A percentile compares a stretch with the other conserved stretches of the same genome.
phyloP scores from a whole-genome alignment of 495 filamentous ascomycete genomes.

The Penicillium subrubescens region DNA sequence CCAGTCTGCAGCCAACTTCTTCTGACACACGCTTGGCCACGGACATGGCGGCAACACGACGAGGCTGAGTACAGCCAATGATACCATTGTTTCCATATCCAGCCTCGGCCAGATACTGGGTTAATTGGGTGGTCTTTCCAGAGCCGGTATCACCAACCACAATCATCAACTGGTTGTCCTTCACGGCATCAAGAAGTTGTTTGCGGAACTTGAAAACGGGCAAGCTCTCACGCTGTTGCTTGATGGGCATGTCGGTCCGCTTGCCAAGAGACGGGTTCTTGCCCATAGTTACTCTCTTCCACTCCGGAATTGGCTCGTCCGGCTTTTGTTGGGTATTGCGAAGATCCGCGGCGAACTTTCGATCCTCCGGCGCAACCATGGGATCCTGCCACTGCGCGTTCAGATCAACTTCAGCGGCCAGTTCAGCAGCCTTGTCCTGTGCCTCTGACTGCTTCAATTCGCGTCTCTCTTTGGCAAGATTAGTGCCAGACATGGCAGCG shows the following conservation, averaged over 20 bases:
- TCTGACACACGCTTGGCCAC: conserved; percentile 96
- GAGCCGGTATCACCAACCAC: conserved; percentile 97
- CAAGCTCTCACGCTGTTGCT: conserved; percentile 87
- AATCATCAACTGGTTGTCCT: conserved; percentile 87
- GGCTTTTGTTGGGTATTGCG: conserved; percentile 58
- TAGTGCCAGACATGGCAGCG: conserved; percentile 89
- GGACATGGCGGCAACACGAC: conserved; percentile 95
- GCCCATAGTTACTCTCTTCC: conserved; percentile 82
- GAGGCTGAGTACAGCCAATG: conserved; percentile 96
- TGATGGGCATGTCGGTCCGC: conserved; percentile 89
- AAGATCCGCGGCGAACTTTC: conserved; percentile 86
- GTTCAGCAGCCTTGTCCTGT: conserved; percentile 78
- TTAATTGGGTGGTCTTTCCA: conserved; percentile 96
- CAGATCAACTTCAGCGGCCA: conserved; percentile 79
- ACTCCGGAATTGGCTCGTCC: conserved; percentile 80
- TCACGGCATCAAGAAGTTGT: conserved; percentile 84
- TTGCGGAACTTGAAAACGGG: conserved; percentile 90
- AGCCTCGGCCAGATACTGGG: conserved; percentile 91
- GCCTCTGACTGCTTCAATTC: conserved; percentile 87
- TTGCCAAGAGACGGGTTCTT: conserved; percentile 84
- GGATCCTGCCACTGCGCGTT: conserved; percentile 95
- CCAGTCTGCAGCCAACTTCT: conserved; percentile 89
- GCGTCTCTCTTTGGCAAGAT: conserved; percentile 85
- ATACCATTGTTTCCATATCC: conserved; percentile 88
- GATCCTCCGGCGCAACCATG: conserved; percentile 80